Base-by-base conservation (phyloP, 2,329 filamentous ascomycete genomes). In the Pseudogymnoascus sp. region DNA sequence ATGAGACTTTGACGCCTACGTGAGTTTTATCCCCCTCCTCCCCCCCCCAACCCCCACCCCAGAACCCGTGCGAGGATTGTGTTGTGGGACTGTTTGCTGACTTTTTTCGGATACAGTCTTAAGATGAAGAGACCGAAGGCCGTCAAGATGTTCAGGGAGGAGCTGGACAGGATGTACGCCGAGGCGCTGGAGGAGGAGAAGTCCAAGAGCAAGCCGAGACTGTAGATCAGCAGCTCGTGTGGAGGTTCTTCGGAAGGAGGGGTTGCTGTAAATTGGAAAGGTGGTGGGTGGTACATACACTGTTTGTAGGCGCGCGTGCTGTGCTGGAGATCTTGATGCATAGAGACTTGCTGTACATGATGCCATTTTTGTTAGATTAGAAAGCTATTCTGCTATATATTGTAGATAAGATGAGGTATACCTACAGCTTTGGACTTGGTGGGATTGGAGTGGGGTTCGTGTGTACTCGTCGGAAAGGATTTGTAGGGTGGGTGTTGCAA, bases 1-100 rank as follows among this genome's bases (percentile, higher is more conserved):
- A 99, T 74, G 90, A 96, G 77, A 81, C 97, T 61, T 78, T 93
- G 73, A 95, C 90, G 19, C 90, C 91, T 21, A 96, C 91, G 90
- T 93, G 84, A 86, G 89, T 68, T 45, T 48, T 48, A 28, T 45
- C 21, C 41, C 21, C 21, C 34, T 4, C 28, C 28, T 1, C 28
- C 28, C 1, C 31, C 28, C 10, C 28, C 28, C 8, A 7, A 2
- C 7, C 28, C 8, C 28, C 8, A 11, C 28, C 23, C 23, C 23
- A 25, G 4, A 3, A 25, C 6, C 23, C 2, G 4, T 6, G 4
- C n/a, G 23, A 25, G 23, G 23, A 25, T 25, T 25, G n/a, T 5
- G n/a, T 19, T 19, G 6, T 19, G 31, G 10, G 31, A 11, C 16
- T 51, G 61, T 39, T 43, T 41, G 36, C 62, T 70, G 45, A 68